phyloP scores from a whole-genome alignment of 805 yeast species.

The Candida tammaniensis region DNA sequence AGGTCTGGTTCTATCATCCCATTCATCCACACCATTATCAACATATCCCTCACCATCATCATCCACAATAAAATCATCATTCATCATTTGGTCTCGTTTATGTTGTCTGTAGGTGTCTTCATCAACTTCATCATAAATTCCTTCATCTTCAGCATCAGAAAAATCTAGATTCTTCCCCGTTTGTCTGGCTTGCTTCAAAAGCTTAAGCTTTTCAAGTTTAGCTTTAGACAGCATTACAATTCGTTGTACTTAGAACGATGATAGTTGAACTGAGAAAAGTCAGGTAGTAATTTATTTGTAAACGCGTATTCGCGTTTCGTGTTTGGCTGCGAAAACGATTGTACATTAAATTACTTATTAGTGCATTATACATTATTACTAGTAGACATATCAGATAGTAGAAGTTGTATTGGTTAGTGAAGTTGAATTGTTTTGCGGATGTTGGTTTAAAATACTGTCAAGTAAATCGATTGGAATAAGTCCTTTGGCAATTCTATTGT shows the following conservation, averaged over 20 bases:
- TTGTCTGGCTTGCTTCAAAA: slow-evolving; percentile 34
- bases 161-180: slow-evolving; percentile 48
- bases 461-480: slow-evolving; percentile 15
- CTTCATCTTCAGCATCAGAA: slow-evolving; percentile 35
- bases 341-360: not conserved
- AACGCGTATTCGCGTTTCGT: not conserved
- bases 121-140: slow-evolving; percentile 83
- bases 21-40: slow-evolving; percentile 89
- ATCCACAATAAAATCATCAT: slow-evolving; percentile 92
- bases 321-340: slow-evolving; percentile 1
- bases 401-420: not conserved
- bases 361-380: not conserved
- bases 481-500: slow-evolving; percentile 19
- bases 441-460: slow-evolving; percentile 5
- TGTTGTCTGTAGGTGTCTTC: slow-evolving; percentile 74
- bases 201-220: slow-evolving; percentile 17
- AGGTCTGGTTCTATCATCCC: slow-evolving; percentile 58
- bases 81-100: slow-evolving; percentile 74
- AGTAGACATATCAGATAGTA: too few relatives aligned
- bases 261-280: not conserved
- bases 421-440: not conserved
- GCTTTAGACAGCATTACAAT: slow-evolving; percentile 32
- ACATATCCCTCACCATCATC: slow-evolving; percentile 93
- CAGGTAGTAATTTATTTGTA: not conserved
- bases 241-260: not conserved